Percentiles rank a stretch among this genome's conserved stretches.
phyloP scores from a whole-genome alignment of 331 rosid genomes.

The Acacia pycnantha region DNA sequence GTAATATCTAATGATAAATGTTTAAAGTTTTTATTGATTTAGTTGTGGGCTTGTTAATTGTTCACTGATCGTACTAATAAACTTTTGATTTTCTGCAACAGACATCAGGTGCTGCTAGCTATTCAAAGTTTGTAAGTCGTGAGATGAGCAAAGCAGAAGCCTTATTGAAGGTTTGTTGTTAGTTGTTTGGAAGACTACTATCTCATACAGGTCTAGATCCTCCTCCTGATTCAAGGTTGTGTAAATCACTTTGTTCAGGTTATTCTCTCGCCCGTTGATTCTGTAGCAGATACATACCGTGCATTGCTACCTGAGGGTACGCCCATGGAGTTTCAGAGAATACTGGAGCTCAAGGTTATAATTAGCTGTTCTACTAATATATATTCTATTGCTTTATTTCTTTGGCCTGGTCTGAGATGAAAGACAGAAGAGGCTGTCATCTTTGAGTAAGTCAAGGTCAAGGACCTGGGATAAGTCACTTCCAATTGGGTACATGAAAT shows the following conservation, averaged over 20 bases:
- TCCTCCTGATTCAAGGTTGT: slow-evolving; percentile 24
- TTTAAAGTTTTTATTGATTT: too few species aligned
- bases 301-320: slow-evolving; percentile 99
- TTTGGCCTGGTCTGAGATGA: slow-evolving; percentile 6
- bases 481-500: background rate
- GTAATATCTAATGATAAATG: background rate
- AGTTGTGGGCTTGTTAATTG: slow-evolving; percentile 28
- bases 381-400: slow-evolving; percentile 25
- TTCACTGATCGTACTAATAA: background rate
- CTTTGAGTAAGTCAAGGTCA: background rate
- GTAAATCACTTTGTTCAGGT: slow-evolving; percentile 51
- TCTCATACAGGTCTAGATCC: slow-evolving; percentile 7
- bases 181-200: background rate
- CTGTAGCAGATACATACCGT: slow-evolving; percentile 93
- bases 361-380: slow-evolving; percentile 19
- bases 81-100: slow-evolving; percentile 37
- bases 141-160: slow-evolving; percentile 99
- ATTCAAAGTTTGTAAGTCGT: slow-evolving; percentile 92
- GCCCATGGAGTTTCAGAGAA: slow-evolving; percentile 95
- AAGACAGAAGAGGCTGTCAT: background rate
- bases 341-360: slow-evolving; percentile 92
- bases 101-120: slow-evolving; percentile 93
- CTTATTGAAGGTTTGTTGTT: slow-evolving; percentile 73
- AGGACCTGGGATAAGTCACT: background rate
- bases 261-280: slow-evolving; percentile 90